phyloP scores from a whole-genome alignment of 768 basidiomycete genomes.

The Mycena albidolilacea region DNA sequence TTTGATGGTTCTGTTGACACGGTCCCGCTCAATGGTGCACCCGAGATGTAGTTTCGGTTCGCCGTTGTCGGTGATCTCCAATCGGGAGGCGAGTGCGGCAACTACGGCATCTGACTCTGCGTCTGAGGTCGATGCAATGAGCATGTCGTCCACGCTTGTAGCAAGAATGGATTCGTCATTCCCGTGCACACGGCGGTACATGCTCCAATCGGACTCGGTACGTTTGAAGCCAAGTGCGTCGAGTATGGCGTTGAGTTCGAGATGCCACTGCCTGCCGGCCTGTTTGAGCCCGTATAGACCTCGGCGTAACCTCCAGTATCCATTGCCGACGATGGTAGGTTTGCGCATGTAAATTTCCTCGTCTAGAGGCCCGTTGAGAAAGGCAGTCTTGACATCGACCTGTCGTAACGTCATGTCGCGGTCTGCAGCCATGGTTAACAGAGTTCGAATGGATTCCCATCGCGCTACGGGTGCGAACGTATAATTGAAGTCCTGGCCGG shows the following conservation, averaged over 20 bases:
- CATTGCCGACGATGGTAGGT: no score
- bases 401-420: no score
- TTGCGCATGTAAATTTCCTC: no score
- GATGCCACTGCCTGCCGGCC: no score
- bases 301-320: no score
- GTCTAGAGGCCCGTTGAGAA: neutral
- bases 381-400: no score
- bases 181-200: neutral
- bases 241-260: neutral
- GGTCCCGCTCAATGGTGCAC: slow-evolving; percentile 20
- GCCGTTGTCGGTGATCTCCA: slow-evolving; percentile 20
- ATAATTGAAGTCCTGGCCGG: neutral
- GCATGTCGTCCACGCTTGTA: neutral
- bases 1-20: neutral
- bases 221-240: neutral
- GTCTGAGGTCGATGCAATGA: slow-evolving; percentile 10
- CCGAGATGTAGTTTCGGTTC: slow-evolving; percentile 25
- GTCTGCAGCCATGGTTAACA: no score
- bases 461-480: no score
- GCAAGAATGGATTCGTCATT: neutral
- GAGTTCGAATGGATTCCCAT: no score
- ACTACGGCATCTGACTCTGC: slow-evolving; percentile 27
- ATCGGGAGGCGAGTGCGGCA: slow-evolving; percentile 18
- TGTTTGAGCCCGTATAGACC: no score
- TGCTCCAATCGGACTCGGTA: neutral